Evolutionary conservation across 306 rosid genomes (phyloP).

Genomic region (Casuarina cunninghamiana): DNA sequence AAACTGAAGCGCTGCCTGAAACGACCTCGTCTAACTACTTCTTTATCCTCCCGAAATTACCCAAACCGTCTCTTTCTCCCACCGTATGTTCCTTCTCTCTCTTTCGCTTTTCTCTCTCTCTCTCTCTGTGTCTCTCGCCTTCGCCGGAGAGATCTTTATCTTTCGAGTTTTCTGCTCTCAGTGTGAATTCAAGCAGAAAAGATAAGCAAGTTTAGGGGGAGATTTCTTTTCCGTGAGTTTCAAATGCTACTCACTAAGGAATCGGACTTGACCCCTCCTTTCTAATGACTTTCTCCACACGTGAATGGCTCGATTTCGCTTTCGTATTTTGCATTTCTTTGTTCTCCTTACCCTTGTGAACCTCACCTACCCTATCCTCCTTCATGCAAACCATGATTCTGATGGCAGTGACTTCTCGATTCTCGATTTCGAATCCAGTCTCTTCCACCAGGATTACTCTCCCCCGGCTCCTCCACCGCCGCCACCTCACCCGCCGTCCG

Average conservation of each 20-base stretch:
- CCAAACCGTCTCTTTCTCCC: constrained; percentile 32
- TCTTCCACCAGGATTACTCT: constrained; percentile 89
- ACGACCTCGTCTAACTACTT: constrained; percentile 4
- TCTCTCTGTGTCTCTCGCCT: not conserved
- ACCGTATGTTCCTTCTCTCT: constrained; percentile 22
- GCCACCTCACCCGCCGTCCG: constrained; percentile 94
- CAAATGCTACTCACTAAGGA: constrained; percentile 34
- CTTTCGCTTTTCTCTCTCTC: constrained; percentile 30
- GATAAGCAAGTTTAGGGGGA: constrained; percentile 1
- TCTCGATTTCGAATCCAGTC: constrained; percentile 58
- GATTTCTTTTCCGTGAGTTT: constrained; percentile 35
- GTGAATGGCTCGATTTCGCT: constrained; percentile 89
- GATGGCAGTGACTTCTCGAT: constrained; percentile 47
- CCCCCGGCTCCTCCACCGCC: constrained; percentile 99
- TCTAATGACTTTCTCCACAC: constrained; percentile 66
- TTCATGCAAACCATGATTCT: constrained; percentile 28
- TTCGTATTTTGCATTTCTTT: constrained; percentile 42
- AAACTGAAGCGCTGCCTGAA: constrained; percentile 14
- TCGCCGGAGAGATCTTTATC: constrained; percentile 47
- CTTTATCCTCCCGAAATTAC: constrained; percentile 32
- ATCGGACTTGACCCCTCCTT: constrained; percentile 32
- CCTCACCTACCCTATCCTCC: constrained; percentile 22
- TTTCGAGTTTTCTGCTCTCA: constrained; percentile 61
- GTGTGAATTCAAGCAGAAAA: constrained; percentile 2
- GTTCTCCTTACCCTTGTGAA: constrained; percentile 25